A percentile compares a stretch with the other conserved stretches of the same genome.
Conservation (phyloP, 768 basidiomycete species). For the Macrolepiota fuliginosa region DNA sequence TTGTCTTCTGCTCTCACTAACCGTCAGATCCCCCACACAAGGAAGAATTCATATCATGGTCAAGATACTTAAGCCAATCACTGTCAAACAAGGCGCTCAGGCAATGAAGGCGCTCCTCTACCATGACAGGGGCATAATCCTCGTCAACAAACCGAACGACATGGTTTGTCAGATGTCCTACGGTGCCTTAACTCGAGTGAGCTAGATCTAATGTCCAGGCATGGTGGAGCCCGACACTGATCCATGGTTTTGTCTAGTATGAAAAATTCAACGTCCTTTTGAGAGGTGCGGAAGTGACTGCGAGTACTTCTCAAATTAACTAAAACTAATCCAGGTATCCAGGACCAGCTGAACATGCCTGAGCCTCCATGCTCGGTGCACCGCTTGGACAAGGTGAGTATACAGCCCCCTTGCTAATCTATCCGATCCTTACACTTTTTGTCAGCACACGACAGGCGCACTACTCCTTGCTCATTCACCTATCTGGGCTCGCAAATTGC, state of each 20-base stretch:
- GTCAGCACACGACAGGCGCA: slow-evolving; percentile 60
- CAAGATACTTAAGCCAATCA: background rate
- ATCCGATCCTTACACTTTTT: background rate
- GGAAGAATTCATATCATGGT: no score
- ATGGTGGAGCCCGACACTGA: background rate
- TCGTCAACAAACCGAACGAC: slow-evolving; percentile 60
- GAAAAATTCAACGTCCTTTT: slow-evolving; percentile 33
- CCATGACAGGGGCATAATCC: slow-evolving; percentile 49
- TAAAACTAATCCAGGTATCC: slow-evolving; percentile 19
- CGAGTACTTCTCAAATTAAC: background rate
- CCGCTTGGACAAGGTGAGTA: slow-evolving; percentile 60
- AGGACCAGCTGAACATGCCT: slow-evolving; percentile 18
- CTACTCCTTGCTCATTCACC: slow-evolving; percentile 52
- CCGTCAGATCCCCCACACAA: no score
- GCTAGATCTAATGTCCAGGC: slow-evolving; percentile 14
- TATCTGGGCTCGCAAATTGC: slow-evolving; percentile 42
- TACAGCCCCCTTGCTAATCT: background rate
- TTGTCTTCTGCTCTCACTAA: no score
- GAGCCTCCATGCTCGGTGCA: slow-evolving; percentile 49
- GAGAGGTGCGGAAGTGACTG: slow-evolving; percentile 23
- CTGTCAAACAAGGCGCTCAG: background rate
- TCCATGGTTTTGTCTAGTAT: slow-evolving; percentile 3
- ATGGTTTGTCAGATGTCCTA: slow-evolving; percentile 49
- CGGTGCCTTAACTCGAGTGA: slow-evolving; percentile 16
- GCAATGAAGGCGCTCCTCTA: slow-evolving; percentile 33